Base-by-base conservation (phyloP, 768 basidiomycete genomes). In the Macrolepiota fuliginosa region DNA sequence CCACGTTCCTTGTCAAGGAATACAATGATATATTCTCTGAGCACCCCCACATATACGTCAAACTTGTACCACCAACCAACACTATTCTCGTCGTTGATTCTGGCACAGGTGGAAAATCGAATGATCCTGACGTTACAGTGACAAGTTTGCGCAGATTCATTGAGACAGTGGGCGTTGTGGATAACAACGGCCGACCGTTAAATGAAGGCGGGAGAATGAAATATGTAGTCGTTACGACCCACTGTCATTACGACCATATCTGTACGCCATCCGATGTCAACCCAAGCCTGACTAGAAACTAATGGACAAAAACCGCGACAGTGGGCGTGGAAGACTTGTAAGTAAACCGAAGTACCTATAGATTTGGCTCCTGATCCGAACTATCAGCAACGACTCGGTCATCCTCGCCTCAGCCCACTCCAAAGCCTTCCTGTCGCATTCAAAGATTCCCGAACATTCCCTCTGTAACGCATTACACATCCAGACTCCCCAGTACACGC, bases 181-280 rank as follows among this genome's bases (percentile, higher is more conserved):
- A 80, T 53, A 84, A 84, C 63, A 72, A 63, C 10, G 76, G 73
- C 15, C 56, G 59, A 40, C 78, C 83, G 25, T 69, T 85, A 63
- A 86, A 86, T 62, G 68, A 70, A 46, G 71, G 66, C 2, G 77
- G 78, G 10, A 66, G 62, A 50, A 67, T 81, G 75, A 66, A 68
- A 39, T 85, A 85, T 61, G 66, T 83, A 39, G 76, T 85, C 9
- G 79, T 81, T 22, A 71, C 77, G 45, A 83, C 77, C 11, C 83
- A 85, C 66, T 83, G 82, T 61, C 84, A 85, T 63, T 84, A 83
- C 63, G 84, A 85, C 64, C 83, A 85, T 64, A 85, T 85, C 37
- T 71, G 83, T 85, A 68, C 55, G 83, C 47, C 46, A n/a, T 58
- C 11, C 2, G 5, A 15, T n/a, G 27, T n/a, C 17, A 19, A 36